phyloP scores from a whole-genome alignment of 441 rosid genomes.

The Adansonia rubrostipa region DNA sequence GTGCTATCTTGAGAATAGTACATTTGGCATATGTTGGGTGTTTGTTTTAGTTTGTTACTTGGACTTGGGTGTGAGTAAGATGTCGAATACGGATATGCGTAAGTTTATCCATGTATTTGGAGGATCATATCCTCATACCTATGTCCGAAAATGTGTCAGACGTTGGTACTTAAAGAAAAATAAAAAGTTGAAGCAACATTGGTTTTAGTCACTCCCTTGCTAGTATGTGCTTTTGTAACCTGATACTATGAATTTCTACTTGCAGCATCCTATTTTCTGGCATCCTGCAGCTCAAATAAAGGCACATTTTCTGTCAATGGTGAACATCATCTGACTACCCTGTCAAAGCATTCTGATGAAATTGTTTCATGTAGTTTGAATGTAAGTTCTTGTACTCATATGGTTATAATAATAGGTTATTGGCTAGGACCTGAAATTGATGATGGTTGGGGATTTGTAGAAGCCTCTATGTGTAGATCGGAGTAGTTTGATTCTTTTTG shows the following conservation, averaged over 20 bases:
- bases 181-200: too few species aligned
- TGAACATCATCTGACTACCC: constrained; percentile 26
- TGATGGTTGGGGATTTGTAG: constrained; percentile 77
- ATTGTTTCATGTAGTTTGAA: constrained; percentile 40
- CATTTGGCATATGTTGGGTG: background rate
- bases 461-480: constrained; percentile 49
- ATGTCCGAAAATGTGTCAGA: too few species aligned
- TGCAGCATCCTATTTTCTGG: constrained; percentile 49
- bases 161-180: too few species aligned
- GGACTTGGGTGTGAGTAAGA: too few species aligned
- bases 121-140: too few species aligned
- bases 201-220: background rate
- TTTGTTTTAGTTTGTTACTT: background rate
- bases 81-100: too few species aligned
- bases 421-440: constrained; percentile 81
- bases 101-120: too few species aligned
- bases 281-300: constrained; percentile 30
- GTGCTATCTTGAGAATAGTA: background rate
- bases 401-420: constrained; percentile 52
- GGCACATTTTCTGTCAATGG: constrained; percentile 24
- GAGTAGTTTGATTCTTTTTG: constrained; percentile 35
- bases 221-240: constrained; percentile 16
- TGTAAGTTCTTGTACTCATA: constrained; percentile 44
- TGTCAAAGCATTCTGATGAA: constrained; percentile 34
- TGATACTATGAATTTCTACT: constrained; percentile 30